Percentiles rank a stretch among this genome's conserved stretches.
phyloP scores from a whole-genome alignment of 768 basidiomycete genomes.

The Grammothele lineata region DNA sequence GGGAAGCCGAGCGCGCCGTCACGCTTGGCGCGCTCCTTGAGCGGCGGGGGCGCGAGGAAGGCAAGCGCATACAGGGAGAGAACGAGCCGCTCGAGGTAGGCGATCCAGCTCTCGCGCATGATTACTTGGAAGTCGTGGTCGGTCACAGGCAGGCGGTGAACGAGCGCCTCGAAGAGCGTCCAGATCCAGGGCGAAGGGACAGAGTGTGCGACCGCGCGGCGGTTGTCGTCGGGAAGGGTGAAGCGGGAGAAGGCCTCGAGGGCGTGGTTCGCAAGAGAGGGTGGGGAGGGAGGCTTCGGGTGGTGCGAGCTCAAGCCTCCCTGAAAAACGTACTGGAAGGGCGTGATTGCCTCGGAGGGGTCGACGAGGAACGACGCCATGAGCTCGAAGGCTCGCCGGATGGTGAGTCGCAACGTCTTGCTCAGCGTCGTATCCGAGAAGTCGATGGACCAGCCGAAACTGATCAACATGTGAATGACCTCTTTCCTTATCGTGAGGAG shows the following conservation, averaged over 20 bases:
- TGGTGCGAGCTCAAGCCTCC: constrained; percentile 37
- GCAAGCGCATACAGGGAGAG: constrained; percentile 85
- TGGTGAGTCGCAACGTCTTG: constrained; percentile 39
- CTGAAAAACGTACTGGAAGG: constrained; percentile 53
- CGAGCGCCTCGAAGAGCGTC: constrained; percentile 61
- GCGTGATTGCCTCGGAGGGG: constrained; percentile 59
- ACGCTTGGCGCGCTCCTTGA: constrained; percentile 68
- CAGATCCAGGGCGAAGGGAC: constrained; percentile 57
- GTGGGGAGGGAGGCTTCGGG: constrained; percentile 39
- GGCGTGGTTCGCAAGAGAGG: constrained; percentile 65
- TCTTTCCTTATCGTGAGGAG: constrained; percentile 74
- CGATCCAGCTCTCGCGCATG: constrained; percentile 62
- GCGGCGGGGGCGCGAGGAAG: constrained; percentile 72
- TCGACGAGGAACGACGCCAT: constrained; percentile 76
- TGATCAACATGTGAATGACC: constrained; percentile 62
- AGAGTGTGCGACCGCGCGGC: constrained; percentile 60
- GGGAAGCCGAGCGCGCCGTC: constrained; percentile 67
- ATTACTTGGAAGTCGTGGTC: constrained; percentile 69
- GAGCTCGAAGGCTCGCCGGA: constrained; percentile 58
- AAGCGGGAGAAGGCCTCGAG: constrained; percentile 83
- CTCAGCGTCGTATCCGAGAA: constrained; percentile 43
- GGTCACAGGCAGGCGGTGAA: constrained; percentile 79
- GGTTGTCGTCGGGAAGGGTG: constrained; percentile 72
- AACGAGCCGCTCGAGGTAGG: constrained; percentile 73
- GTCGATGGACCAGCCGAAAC: constrained; percentile 49